Percentiles rank a stretch among this genome's conserved stretches.
Conservation (phyloP, 2,329 filamentous ascomycete genomes). For the Claviceps sp. region DNA sequence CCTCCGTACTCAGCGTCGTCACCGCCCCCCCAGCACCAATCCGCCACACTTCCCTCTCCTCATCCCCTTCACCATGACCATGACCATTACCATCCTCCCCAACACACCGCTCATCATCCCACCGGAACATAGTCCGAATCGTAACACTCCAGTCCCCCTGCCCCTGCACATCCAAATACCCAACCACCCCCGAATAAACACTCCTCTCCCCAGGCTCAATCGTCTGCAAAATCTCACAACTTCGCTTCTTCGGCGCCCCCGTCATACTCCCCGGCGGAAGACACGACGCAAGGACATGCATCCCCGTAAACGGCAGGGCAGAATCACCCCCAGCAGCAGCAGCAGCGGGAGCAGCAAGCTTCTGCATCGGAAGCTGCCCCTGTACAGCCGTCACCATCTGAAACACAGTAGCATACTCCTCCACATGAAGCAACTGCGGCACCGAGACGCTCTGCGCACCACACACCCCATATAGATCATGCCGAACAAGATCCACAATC, state of each 20-base stretch:
- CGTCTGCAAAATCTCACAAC: constrained; percentile 64
- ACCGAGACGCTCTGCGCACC: constrained; percentile 62
- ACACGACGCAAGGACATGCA: constrained; percentile 64
- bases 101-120: constrained; percentile 42
- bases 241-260: constrained; percentile 85
- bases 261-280: constrained; percentile 94
- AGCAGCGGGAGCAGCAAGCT: constrained; percentile 1
- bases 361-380: constrained; percentile 38
- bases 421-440: constrained; percentile 67
- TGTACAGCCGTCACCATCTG: constrained; percentile 85
- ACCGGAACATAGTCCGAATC: constrained; percentile 69
- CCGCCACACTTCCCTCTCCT: constrained; percentile 51
- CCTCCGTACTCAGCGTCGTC: constrained; percentile 66
- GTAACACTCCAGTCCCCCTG: constrained; percentile 84
- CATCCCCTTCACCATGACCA: constrained; percentile 11
- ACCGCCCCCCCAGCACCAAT: constrained; percentile 86
- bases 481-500: constrained; percentile 94
- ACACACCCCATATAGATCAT: constrained; percentile 79
- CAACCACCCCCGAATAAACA: constrained; percentile 78
- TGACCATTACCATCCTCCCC: background rate
- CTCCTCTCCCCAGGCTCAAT: constrained; percentile 57
- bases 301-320: constrained; percentile 37
- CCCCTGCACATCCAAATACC: constrained; percentile 78
- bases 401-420: constrained; percentile 83
- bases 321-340: background rate